Evolutionary conservation across 2,329 filamentous ascomycete genomes (phyloP), one percentile per base, ranked within the genome.

Genomic region (Gliomastix tumulicola): DNA sequence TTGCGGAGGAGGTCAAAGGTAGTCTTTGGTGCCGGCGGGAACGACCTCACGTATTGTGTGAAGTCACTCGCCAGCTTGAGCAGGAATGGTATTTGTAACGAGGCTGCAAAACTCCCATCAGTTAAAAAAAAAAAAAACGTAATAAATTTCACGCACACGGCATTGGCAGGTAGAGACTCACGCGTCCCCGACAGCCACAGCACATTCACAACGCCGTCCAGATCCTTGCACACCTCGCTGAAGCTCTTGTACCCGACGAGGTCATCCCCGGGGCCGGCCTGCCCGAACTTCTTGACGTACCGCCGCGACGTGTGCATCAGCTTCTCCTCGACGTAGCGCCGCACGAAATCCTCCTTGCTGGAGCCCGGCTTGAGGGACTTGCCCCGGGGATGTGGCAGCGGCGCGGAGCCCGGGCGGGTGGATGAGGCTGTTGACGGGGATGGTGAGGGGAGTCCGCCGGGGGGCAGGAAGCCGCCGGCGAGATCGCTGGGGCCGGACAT

Each of bases 141-240:
- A n/a, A n/a, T n/a, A n/a, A n/a, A n/a, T n/a, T n/a, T n/a, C n/a
- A n/a, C n/a, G 17, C n/a, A 28, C 10, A 28, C 25, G 25, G 25
- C n/a, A 28, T n/a, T 13, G 25, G 25, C 7, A 28, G 7, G 17
- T n/a, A 9, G 25, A 16, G 17, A 57, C 85, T 55, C 68, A 88
- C 88, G 88, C 17, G 89, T 95, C 9, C 84, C 87, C 21, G 82
- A 87, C 17, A 87, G 74, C 90, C 90, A 97, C 6, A 95, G 62
- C 7, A 94, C 74, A 56, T 94, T 83, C 13, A 94, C 63, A 11
- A 95, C 55, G 6, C 71, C 69, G 38, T 89, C 84, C 1, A 94
- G 59, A 50, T 95, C 88, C 39, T 66, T 74, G 37, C 78, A 86
- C 5, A 88, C 74, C 50, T 89, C 82, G 34, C 65, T 68, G 55